phyloP scores from a whole-genome alignment of 805 yeast genomes.

The Candida adriatica region DNA sequence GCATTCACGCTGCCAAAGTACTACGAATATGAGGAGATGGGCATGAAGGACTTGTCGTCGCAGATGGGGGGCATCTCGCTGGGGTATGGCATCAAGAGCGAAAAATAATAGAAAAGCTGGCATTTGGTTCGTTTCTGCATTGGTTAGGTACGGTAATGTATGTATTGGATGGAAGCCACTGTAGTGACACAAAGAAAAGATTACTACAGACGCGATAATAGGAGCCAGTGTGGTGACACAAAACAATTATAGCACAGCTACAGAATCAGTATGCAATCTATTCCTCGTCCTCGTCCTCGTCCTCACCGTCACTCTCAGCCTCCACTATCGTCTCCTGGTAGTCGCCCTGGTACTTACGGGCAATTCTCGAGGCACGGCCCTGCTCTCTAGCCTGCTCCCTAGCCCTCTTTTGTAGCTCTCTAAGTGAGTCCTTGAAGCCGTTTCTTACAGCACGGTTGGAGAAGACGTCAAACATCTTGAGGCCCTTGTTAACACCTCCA shows the following conservation, averaged over 20 bases:
- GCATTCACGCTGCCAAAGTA: no score
- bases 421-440: conserved; percentile 55
- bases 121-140: no score
- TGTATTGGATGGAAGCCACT: no score
- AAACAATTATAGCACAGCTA: no score
- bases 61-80: conserved; percentile 17
- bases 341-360: conserved; percentile 57
- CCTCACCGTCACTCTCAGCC: conserved; percentile 59
- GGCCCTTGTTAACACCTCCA: conserved; percentile 80
- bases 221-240: neutral
- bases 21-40: no score
- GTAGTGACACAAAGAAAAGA: no score
- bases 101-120: no score
- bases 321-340: conserved; percentile 50
- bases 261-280: no score
- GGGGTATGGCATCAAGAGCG: conserved; percentile 13
- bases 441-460: conserved; percentile 73
- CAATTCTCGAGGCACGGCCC: conserved; percentile 66
- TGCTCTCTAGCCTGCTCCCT: conserved; percentile 44
- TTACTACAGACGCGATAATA: no score
- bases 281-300: conserved; percentile 51
- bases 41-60: conserved; percentile 14
- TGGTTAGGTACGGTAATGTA: no score
- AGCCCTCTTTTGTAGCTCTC: conserved; percentile 47
- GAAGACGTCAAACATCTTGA: conserved; percentile 91